Percentiles rank a stretch among this genome's conserved stretches.
Evolutionary conservation across 768 basidiomycete genomes (phyloP).

Genomic region (Lactarius sp.): DNA sequence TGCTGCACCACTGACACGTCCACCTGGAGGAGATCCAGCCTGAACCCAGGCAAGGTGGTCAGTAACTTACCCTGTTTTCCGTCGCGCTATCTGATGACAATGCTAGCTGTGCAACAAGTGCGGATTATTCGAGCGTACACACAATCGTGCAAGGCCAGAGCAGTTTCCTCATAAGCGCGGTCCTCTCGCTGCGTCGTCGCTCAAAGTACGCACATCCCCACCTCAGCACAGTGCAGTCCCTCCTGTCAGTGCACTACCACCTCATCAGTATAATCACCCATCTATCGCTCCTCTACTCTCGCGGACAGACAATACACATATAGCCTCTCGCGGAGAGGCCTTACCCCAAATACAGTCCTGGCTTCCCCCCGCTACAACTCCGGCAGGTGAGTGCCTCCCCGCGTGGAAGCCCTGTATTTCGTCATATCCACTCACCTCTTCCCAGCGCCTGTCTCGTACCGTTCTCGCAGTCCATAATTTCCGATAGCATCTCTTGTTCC

Average conservation of each 20-base stretch:
- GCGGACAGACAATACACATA: conserved; percentile 31
- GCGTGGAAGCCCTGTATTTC: neutral
- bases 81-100: neutral
- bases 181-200: conserved; percentile 50
- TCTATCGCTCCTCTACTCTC: conserved; percentile 45
- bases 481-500: neutral
- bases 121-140: conserved; percentile 75
- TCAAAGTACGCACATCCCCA: conserved; percentile 38
- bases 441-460: conserved; percentile 18
- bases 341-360: conserved; percentile 22
- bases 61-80: conserved; percentile 20
- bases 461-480: conserved; percentile 17
- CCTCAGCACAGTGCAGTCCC: conserved; percentile 38
- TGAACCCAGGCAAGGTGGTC: conserved; percentile 76
- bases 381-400: conserved; percentile 8
- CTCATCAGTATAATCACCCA: conserved; percentile 50
- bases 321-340: conserved; percentile 12
- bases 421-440: conserved; percentile 7
- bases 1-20: conserved; percentile 82
- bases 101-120: conserved; percentile 55
- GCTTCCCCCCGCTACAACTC: conserved; percentile 18
- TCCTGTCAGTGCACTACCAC: conserved; percentile 43
- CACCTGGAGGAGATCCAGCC: conserved; percentile 73
- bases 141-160: conserved; percentile 71
- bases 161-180: conserved; percentile 80